Evolutionary conservation across 495 filamentous ascomycete species (phyloP), one percentile per base, ranked within the genome.

Genomic region (Neurospora cerealis): DNA sequence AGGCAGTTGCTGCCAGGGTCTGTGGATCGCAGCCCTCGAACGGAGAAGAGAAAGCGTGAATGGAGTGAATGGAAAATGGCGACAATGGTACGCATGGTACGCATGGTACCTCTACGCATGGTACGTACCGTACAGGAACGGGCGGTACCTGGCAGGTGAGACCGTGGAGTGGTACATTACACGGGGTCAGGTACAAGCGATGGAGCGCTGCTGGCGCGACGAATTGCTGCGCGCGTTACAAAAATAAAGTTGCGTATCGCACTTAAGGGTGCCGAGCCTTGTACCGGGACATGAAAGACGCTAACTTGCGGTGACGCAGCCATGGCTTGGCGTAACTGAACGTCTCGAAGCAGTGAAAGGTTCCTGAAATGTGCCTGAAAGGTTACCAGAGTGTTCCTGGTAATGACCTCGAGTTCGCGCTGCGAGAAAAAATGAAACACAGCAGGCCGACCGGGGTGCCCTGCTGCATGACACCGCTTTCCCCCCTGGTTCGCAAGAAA

Each of bases 261-360:
- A 48, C 48, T 60, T 21, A 28, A 60, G 48, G 48, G 21, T 15
- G 21, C 21, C 17, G 69, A 73, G 21, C 54, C 37, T 78, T 66
- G 80, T 79, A 78, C 73, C 69, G 69, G 21, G 48, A 77, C 73
- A 37, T 40, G 36, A 36, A 41, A 41, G 69, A 62, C 70, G 39
- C 69, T 42, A 80, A 82, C 73, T 81, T 82, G 81, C 80, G 81
- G 81, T 82, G 79, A 82, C 81, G 81, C 81, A 82, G 80, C 73
- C 74, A 73, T 19, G 5, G 46, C 80, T 80, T 80, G 80, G 79
- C 78, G 73, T 72, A 72, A 73, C 72, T 74, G 74, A 74, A 73
- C 48, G 75, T 74, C 75, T 71, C 73, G 74, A 74, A 72, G 44
- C 70, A 39, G 28, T 66, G 54, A 66, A 66, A 66, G 54, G 28